Evolutionary conservation across 257 asterid species (phyloP), one percentile per base, ranked within the genome.

Genomic region (Solanum tarapatanum): DNA sequence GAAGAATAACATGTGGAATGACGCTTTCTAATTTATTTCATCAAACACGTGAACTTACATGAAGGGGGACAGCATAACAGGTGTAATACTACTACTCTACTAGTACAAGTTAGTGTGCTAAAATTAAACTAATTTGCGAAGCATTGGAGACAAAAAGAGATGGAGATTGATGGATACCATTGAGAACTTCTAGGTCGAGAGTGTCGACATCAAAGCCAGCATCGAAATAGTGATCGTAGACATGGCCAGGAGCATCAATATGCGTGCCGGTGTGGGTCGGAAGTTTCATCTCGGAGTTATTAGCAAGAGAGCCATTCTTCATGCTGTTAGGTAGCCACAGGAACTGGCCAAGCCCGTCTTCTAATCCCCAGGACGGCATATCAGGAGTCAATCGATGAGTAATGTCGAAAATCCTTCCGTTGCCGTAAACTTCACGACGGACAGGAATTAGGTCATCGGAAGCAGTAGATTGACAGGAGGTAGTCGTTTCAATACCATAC

Each of bases 201-300:
- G 99, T 93, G 82, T 97, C 99, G 30, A 96, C 98, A 66, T 97
- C 99, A 39, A 97, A 97, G 8, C 99, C 99, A 14, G 98, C 97
- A 87, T 96, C 98, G 55, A 91, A 95, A 84, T 97, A 97, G 89
- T 92, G 95, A 87, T 96, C 98, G 84, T 76, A 93, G 8, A 95
- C 97, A 88, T 97, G 99, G 0, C 98, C 99, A 7, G 99, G 98
- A 7, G 99, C 94, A 87, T 97, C 99, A 58, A 95, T 98, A 89
- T 97, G 99, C n/a, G 99, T 97, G 14, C 99, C 99, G 7, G 98
- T 95, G 87, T 97, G 99, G 82, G 94, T 35, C 2, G 95, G 93
- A 87, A 97, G 90, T 93, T 95, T 97, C 98, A 97, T 93, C 87
- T 94, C 95, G 24, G 99, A 97, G 88, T 93, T 93, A 87, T 97